Percentiles rank a stretch among this genome's conserved stretches.
phyloP scores from a whole-genome alignment of 108 stramenopile genomes.

The Aurantiochytrium sp. region DNA sequence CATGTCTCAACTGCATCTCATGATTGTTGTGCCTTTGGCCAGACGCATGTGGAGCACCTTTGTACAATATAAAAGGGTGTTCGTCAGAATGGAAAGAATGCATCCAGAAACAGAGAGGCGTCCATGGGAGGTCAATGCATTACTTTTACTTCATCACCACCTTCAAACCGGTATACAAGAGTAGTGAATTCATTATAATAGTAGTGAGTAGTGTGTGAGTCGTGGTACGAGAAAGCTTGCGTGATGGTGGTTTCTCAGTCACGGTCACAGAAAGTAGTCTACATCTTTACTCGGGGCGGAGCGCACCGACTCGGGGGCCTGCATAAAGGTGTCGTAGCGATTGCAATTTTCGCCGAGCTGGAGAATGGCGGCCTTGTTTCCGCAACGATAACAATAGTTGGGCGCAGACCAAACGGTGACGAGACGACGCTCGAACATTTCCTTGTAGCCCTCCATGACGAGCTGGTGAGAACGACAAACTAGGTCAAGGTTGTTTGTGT shows the following conservation, averaged over 20 bases:
- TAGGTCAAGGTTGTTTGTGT: constrained; percentile 76
- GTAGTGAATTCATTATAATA: too few relatives aligned
- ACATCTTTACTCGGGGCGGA: neutral
- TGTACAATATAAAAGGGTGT: too few relatives aligned
- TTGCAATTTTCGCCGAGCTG: constrained; percentile 25
- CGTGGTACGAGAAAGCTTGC: too few relatives aligned
- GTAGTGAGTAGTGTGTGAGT: too few relatives aligned
- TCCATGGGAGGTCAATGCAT: too few relatives aligned
- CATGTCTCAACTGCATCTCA: neutral
- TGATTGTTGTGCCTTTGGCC: neutral
- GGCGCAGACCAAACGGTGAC: constrained; percentile 92
- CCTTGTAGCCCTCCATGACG: constrained; percentile 87
- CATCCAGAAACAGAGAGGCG: too few relatives aligned
- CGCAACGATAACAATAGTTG: constrained; percentile 94
- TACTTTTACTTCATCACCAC: too few relatives aligned
- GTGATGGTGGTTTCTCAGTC: neutral
- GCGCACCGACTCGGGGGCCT: neutral
- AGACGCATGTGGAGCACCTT: too few relatives aligned
- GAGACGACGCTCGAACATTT: constrained; percentile 65
- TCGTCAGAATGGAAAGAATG: too few relatives aligned
- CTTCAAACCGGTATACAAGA: too few relatives aligned
- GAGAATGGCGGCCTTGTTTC: constrained; percentile 89
- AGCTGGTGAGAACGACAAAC: constrained; percentile 92
- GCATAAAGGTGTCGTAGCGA: constrained; percentile 5
- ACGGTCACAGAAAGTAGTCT: neutral